A percentile compares a stretch with the other conserved stretches of the same genome.
Evolutionary conservation across 768 basidiomycete species (phyloP).

Genomic region (Boletellus sp.): DNA sequence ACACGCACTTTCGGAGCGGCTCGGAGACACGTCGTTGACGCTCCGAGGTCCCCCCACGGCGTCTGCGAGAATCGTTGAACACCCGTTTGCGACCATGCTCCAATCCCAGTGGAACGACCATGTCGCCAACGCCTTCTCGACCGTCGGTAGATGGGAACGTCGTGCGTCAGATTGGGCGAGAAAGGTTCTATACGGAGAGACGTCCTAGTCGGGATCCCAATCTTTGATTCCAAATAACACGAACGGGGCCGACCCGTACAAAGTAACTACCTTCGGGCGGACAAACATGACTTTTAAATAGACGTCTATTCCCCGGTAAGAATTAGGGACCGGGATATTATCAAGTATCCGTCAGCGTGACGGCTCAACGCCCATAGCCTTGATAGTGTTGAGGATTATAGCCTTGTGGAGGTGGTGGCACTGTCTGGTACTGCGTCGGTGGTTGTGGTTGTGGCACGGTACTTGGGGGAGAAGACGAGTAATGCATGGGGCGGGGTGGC

Average conservation of each 20-base stretch:
- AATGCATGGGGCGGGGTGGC: constrained; percentile 28
- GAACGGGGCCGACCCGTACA: not conserved
- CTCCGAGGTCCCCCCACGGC: constrained; percentile 53
- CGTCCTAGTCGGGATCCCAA: not conserved
- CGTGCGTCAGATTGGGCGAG: constrained; percentile 45
- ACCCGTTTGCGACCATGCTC: constrained; percentile 45
- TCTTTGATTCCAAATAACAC: not conserved
- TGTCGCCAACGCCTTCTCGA: constrained; percentile 42
- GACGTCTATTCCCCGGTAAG: not conserved
- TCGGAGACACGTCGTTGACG: constrained; percentile 45
- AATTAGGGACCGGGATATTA: not conserved
- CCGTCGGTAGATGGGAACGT: constrained; percentile 45
- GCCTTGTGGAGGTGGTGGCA: constrained; percentile 31
- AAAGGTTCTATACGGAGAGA: constrained; percentile 40
- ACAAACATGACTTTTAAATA: not conserved
- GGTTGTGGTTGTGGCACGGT: constrained; percentile 15
- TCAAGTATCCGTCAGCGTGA: not conserved
- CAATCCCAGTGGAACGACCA: constrained; percentile 60
- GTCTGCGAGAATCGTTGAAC: constrained; percentile 46
- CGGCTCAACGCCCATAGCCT: constrained; percentile 27
- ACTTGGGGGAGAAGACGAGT: constrained; percentile 15
- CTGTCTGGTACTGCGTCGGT: constrained; percentile 25
- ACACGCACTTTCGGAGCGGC: constrained; percentile 46
- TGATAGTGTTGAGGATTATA: constrained; percentile 29
- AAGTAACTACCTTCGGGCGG: not conserved